These are phyloP conservation scores for Lasiodiplodia citricola DNA, from an alignment of 2,329 filamentous ascomycete species.

Conservation along the genomic window DNA sequence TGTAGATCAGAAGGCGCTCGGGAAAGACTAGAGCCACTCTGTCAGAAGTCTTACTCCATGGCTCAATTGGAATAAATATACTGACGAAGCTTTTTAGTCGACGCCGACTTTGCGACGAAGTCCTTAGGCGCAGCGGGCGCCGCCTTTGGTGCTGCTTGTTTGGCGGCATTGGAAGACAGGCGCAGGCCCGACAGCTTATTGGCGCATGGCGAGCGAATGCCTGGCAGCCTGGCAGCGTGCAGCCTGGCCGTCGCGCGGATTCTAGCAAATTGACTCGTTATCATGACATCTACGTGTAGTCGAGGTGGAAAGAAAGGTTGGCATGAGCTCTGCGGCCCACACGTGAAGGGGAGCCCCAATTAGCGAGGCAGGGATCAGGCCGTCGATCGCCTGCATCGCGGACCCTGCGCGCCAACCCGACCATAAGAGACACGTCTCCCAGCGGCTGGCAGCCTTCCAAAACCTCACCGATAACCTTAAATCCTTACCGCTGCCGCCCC, in stretches of 20 bases:
- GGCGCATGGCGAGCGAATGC: neutral
- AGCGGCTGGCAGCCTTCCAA: neutral
- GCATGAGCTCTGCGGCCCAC: constrained; percentile 8
- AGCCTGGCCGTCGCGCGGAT: neutral
- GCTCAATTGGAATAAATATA: neutral
- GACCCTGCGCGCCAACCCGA: neutral
- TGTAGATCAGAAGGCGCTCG: constrained; percentile 41
- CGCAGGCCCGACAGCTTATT: neutral
- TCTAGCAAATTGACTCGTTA: neutral
- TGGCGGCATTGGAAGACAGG: neutral
- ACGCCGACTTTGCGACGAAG: neutral
- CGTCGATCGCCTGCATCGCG: neutral
- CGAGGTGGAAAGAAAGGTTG: constrained; percentile 23
- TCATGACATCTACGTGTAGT: constrained; percentile 10
- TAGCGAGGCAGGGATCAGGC: neutral
- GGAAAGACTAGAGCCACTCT: constrained; percentile 33
- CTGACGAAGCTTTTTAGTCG: constrained; percentile 1
- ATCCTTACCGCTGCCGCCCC: neutral
- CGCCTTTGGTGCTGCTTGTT: neutral
- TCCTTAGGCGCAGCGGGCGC: neutral
- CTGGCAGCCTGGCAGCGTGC: neutral
- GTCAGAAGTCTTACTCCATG: neutral
- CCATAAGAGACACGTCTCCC: constrained; percentile 14
- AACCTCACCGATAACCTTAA: neutral
- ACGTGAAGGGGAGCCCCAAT: constrained; percentile 9